Evolutionary conservation across 2,329 filamentous ascomycete genomes (phyloP).

Genomic region (Epichloe elymi): DNA sequence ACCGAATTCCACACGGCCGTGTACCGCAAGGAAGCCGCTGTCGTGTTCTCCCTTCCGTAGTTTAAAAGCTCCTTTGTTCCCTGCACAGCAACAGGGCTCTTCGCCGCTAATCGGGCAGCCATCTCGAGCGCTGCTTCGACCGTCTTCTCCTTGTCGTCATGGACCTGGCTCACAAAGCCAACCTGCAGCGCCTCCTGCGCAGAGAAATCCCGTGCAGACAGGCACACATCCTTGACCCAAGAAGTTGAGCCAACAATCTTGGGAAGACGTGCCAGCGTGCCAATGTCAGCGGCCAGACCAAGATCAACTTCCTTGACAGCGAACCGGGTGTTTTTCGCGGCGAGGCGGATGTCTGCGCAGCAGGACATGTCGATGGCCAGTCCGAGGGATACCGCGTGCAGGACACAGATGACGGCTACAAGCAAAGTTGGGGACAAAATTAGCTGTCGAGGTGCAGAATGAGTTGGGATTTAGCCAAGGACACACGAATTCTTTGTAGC

Average conservation of each 20-base stretch:
- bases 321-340: constrained; percentile 44
- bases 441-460: too few species aligned
- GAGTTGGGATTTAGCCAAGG: too few species aligned
- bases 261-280: constrained; percentile 59
- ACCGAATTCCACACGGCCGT: constrained; percentile 80
- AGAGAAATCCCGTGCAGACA: constrained; percentile 57
- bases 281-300: constrained; percentile 67
- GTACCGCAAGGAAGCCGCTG: constrained; percentile 70
- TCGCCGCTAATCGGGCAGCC: constrained; percentile 54
- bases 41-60: constrained; percentile 62
- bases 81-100: constrained; percentile 80
- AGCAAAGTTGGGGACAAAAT: too few species aligned
- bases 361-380: constrained; percentile 63
- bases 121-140: constrained; percentile 49
- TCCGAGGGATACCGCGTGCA: constrained; percentile 69
- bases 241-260: constrained; percentile 57
- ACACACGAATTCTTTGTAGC: too few species aligned
- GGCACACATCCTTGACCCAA: constrained; percentile 69
- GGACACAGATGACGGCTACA: constrained; percentile 62
- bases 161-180: constrained; percentile 57
- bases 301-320: constrained; percentile 75
- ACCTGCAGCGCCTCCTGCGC: constrained; percentile 55
- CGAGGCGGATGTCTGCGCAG: constrained; percentile 59
- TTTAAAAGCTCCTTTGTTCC: constrained; percentile 81
- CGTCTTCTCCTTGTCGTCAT: constrained; percentile 48